Evolutionary conservation across 2,329 filamentous ascomycete genomes (phyloP), one percentile per base, ranked within the genome.

Genomic region (Ophiostoma ips): DNA sequence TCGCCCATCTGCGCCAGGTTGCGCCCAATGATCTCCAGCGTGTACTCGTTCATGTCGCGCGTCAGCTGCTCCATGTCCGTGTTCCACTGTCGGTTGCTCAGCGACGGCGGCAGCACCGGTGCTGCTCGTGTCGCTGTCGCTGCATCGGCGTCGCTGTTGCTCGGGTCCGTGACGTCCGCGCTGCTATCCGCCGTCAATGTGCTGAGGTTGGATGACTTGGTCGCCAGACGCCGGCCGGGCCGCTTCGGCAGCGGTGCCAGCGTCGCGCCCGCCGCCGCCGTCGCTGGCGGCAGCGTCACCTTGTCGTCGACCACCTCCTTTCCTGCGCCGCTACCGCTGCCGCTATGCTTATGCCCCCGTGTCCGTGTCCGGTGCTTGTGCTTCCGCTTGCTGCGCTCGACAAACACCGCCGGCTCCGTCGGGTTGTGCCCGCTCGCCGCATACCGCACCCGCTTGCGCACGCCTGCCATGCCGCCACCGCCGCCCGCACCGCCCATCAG

Each of bases 41-140:
- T 75, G 65, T 75, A 82, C 31, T 68, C 65, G 58, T 78, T 71
- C 75, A 79, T 78, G 33, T 75, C 72, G 6, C 68, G 68, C 2
- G 72, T 65, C 34, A 78, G 67, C 54, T 69, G 66, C 37, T 72
- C 68, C 65, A 74, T 69, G 40, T 76, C 68, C 53, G 68, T 62
- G 33, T 58, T 62, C 51, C 67, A 63, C 19, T 50, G 50, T 33
- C 54, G 54, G 50, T 51, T 47, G 15, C 48, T 30, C 47, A 66
- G 43, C 13, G 66, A 63, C 34, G 55, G 50, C 11, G 67, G 62
- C 12, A 69, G 58, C 1, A 30, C 48, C 3, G 53, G 50, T 16
- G 48, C 9, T 16, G 13, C 6, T 8, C 12, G 50, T 16, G 48
- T 9, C 19, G 13, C 8, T 5, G 6, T 31, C 9, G 24, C 30